phyloP scores from a whole-genome alignment of 208 protist species.

The Acanthamoeba triangularis region DNA sequence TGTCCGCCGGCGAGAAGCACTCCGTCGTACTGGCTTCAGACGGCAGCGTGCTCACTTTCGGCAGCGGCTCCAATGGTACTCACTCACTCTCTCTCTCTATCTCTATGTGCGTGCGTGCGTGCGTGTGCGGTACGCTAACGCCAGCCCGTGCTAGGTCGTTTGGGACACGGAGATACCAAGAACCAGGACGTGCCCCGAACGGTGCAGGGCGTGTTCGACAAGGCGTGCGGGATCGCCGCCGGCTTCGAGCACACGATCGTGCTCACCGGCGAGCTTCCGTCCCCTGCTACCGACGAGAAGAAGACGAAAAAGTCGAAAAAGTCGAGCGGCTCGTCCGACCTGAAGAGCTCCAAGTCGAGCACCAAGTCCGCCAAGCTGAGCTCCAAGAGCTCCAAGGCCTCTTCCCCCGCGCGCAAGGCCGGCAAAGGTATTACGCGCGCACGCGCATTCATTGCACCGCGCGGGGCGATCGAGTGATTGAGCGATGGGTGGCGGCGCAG shows the following conservation, averaged over 20 bases:
- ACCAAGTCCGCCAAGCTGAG: neutral
- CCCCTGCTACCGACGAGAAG: neutral
- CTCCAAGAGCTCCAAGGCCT: slow-evolving; percentile 8
- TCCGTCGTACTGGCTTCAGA: slow-evolving; percentile 8
- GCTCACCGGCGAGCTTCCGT: neutral
- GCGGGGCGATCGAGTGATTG: neutral
- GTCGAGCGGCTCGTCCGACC: neutral
- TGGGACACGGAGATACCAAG: slow-evolving; percentile 26
- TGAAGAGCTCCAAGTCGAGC: slow-evolving; percentile 7
- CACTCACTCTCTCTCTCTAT: neutral
- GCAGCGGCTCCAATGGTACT: slow-evolving; percentile 19
- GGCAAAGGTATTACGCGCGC: neutral
- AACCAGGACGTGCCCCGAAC: slow-evolving; percentile 23
- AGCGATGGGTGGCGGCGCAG: neutral
- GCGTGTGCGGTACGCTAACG: neutral
- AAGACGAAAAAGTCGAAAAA: neutral
- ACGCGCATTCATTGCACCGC: no score
- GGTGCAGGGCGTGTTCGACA: slow-evolving; percentile 53
- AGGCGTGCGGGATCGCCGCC: slow-evolving; percentile 1
- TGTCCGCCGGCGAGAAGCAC: slow-evolving; percentile 51
- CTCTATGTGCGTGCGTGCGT: neutral
- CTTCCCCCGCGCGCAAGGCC: neutral
- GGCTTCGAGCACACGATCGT: slow-evolving; percentile 48
- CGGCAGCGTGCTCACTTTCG: slow-evolving; percentile 23
- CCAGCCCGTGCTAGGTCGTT: neutral